These are phyloP conservation scores for Pleurotus tuber-regium DNA, from an alignment of 768 basidiomycete species.

Conservation along the genomic window DNA sequence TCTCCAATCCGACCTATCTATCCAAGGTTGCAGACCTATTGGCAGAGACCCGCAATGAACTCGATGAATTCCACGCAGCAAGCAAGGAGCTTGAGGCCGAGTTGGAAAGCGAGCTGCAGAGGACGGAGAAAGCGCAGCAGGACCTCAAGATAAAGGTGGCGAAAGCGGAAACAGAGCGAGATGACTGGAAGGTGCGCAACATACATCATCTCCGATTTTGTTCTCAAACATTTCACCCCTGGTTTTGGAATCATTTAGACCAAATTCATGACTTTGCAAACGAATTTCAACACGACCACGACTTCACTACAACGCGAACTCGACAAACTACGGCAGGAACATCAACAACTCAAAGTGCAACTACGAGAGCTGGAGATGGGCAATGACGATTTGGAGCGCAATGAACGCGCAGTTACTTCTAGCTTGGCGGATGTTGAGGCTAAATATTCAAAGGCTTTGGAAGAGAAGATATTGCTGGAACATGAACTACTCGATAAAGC, in stretches of 20 bases:
- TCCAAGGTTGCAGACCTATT: constrained; percentile 74
- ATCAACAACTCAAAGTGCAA: constrained; percentile 68
- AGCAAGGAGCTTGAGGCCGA: constrained; percentile 94
- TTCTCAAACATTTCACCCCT: constrained; percentile 9
- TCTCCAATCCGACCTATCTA: no score
- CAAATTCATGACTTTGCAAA: constrained; percentile 88
- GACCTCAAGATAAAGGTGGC: constrained; percentile 73
- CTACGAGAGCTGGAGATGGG: constrained; percentile 93
- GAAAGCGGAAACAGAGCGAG: constrained; percentile 71
- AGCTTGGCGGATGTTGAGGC: constrained; percentile 81
- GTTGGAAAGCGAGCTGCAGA: constrained; percentile 85
- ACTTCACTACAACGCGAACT: constrained; percentile 91
- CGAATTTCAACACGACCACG: constrained; percentile 85
- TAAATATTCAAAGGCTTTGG: constrained; percentile 86
- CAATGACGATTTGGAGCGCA: constrained; percentile 95
- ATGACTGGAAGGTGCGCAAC: constrained; percentile 86
- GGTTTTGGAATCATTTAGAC: constrained; percentile 43
- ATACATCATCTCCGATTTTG: background rate
- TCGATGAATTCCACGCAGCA: constrained; percentile 83
- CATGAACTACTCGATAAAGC: constrained; percentile 94
- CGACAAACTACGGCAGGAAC: constrained; percentile 74
- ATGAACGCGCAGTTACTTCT: constrained; percentile 84
- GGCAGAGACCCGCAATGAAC: constrained; percentile 77
- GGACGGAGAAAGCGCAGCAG: constrained; percentile 82
- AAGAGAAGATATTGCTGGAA: constrained; percentile 96